Evolutionary conservation across 2,329 filamentous ascomycete genomes (phyloP), one percentile per base, ranked within the genome.

Genomic region (Phialocephala subalpina): DNA sequence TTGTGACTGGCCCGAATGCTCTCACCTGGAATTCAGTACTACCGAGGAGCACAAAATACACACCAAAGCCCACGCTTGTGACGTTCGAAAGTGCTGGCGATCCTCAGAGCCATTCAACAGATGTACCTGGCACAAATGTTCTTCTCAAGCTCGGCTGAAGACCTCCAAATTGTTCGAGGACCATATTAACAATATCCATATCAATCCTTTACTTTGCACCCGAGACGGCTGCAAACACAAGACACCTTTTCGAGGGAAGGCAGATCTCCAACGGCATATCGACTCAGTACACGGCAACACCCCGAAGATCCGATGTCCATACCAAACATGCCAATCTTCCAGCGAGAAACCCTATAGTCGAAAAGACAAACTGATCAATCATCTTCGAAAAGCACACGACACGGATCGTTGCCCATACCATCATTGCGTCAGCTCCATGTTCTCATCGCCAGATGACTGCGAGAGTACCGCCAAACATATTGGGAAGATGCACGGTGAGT

Each of bases 281-380:
- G 49, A 53, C 25, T 27, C 49, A 16, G 29, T 53, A n/a, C 49
- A 53, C 22, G 14, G 29, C 11, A 33, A 25, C 22, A 53, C 22
- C 9, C 22, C 11, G 12, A 53, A 53, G 49, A 53, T 53, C 25
- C 9, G 29, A 3, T 53, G 49, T 53, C 49, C 49, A 8, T 53
- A 53, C 29, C 20, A 3, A 9, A 27, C 49, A 27, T 53, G 49
- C 29, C 42, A 18, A 45, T 29, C 49, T 12, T 29, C 25, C 1
- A 2, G 18, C 11, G 49, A 53, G 14, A 53, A 53, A n/a, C 22
- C 25, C 20, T 53, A 27, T 22, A 29, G 49, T 29, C 49, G 49
- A 53, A 53, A 53, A 53, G 49, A 53, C 49, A 53, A 53, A n/a
- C 49, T 53, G 49, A 53, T 53, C 2, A 27, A 14, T 22, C 49